Evolutionary conservation across 2,329 filamentous ascomycete genomes (phyloP).

Genomic region (Apiospora saccharicola): DNA sequence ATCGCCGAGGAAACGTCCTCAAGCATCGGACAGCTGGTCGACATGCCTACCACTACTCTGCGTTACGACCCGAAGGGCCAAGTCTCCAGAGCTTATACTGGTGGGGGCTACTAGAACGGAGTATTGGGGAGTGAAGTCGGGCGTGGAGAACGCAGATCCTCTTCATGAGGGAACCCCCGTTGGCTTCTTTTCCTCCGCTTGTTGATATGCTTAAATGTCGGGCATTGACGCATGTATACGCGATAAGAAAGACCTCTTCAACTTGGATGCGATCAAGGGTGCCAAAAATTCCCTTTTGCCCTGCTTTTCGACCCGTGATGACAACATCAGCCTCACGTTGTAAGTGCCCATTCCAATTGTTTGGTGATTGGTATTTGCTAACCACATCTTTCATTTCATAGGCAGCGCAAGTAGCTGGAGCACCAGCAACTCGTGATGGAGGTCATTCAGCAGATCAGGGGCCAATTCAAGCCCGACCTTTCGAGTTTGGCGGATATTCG

Average conservation of each 20-base stretch:
- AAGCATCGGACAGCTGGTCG: too few relatives aligned
- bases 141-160: too few relatives aligned
- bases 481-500: slow-evolving; percentile 88
- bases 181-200: slow-evolving; percentile 1
- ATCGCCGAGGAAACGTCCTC: too few relatives aligned
- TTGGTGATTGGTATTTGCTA: slow-evolving; percentile 35
- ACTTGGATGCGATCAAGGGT: neutral
- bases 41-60: too few relatives aligned
- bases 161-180: neutral
- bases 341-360: slow-evolving; percentile 52
- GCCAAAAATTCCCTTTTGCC: neutral
- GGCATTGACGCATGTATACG: neutral
- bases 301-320: neutral
- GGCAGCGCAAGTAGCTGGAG: slow-evolving; percentile 75
- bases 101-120: too few relatives aligned
- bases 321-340: slow-evolving; percentile 70
- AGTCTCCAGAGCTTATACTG: too few relatives aligned
- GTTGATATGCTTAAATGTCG: slow-evolving; percentile 70
- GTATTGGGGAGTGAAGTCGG: too few relatives aligned
- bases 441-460: slow-evolving; percentile 72
- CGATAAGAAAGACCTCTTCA: neutral
- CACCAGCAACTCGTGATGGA: slow-evolving; percentile 76
- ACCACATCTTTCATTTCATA: slow-evolving; percentile 45
- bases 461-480: slow-evolving; percentile 79
- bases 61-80: too few relatives aligned